These are phyloP conservation scores for Kazachstania viticola DNA, from an alignment of 805 yeast genomes.

Conservation along the genomic window DNA sequence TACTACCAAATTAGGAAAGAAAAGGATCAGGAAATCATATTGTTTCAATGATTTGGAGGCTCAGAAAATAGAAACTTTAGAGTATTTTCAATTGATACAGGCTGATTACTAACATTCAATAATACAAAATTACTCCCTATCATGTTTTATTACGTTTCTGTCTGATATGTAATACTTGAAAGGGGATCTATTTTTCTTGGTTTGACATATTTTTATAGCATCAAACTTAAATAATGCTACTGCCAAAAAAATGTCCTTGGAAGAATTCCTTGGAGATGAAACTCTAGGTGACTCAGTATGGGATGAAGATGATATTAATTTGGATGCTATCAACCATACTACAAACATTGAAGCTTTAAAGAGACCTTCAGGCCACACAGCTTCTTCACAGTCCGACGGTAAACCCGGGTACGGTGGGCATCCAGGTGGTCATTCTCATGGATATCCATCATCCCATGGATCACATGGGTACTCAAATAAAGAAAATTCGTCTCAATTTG, in stretches of 20 bases:
- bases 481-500: constrained; percentile 1
- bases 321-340: constrained; percentile 24
- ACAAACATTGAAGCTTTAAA: constrained; percentile 23
- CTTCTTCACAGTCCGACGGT: background rate
- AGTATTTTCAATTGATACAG: no score
- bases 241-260: constrained; percentile 34
- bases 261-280: constrained; percentile 35
- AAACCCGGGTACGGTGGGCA: no score
- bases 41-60: no score
- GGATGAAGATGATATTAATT: constrained; percentile 26
- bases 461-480: background rate
- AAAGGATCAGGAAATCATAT: no score
- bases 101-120: no score
- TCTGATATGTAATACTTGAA: no score
- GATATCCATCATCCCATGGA: background rate
- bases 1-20: no score
- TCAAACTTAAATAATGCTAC: constrained; percentile 13
- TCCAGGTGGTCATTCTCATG: constrained; percentile 1
- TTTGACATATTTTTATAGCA: no score
- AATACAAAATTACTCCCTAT: no score
- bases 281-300: constrained; percentile 28
- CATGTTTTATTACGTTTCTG: no score
- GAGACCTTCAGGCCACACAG: constrained; percentile 1
- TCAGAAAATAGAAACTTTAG: no score
- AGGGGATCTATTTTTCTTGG: no score